Percentiles rank a stretch among this genome's conserved stretches.
phyloP scores from a whole-genome alignment of 2,329 filamentous ascomycete species.

The Diplodia mutila region DNA sequence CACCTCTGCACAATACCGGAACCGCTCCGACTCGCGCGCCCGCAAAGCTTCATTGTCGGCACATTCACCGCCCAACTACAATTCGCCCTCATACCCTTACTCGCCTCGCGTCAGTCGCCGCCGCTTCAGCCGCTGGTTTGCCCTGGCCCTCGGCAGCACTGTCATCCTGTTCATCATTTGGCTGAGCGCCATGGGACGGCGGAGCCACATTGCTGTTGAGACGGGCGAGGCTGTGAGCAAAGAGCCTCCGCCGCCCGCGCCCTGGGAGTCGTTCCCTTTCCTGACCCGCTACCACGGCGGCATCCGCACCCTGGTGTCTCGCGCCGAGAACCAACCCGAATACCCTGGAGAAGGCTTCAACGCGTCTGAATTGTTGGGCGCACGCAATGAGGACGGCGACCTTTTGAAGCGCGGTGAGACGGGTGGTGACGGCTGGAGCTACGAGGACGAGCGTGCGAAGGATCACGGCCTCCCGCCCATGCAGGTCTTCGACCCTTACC shows the following conservation, averaged over 20 bases:
- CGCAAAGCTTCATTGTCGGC: conserved; percentile 32
- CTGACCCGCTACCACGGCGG: conserved; percentile 90
- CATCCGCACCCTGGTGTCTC: conserved; percentile 69
- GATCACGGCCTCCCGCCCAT: conserved; percentile 38
- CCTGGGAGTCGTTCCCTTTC: conserved; percentile 88
- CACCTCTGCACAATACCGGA: conserved; percentile 27
- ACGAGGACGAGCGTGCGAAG: conserved; percentile 24
- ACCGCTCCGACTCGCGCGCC: conserved; percentile 28
- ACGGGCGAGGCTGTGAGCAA: conserved; percentile 58
- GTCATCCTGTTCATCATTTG: conserved; percentile 77
- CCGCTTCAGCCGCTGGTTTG: conserved; percentile 77
- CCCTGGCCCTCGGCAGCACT: conserved; percentile 68
- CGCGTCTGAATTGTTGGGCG: conserved; percentile 38
- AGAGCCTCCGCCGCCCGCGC: conserved; percentile 65
- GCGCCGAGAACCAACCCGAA: conserved; percentile 72
- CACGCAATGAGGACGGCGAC: conserved; percentile 35
- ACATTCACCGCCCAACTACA: conserved; percentile 30
- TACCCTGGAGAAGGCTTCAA: conserved; percentile 70
- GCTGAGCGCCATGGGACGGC: conserved; percentile 68
- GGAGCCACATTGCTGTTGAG: conserved; percentile 61
- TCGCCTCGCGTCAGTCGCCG: conserved; percentile 21
- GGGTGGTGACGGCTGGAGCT: conserved; percentile 37
- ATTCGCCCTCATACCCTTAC: background rate
- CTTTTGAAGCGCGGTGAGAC: conserved; percentile 31
- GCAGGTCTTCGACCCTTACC: conserved; percentile 68